Percentiles rank a stretch among this genome's conserved stretches.
These are phyloP conservation scores for Zygnema cylindricum DNA, from an alignment of 139 green algal genomes.

Conservation along the genomic window DNA sequence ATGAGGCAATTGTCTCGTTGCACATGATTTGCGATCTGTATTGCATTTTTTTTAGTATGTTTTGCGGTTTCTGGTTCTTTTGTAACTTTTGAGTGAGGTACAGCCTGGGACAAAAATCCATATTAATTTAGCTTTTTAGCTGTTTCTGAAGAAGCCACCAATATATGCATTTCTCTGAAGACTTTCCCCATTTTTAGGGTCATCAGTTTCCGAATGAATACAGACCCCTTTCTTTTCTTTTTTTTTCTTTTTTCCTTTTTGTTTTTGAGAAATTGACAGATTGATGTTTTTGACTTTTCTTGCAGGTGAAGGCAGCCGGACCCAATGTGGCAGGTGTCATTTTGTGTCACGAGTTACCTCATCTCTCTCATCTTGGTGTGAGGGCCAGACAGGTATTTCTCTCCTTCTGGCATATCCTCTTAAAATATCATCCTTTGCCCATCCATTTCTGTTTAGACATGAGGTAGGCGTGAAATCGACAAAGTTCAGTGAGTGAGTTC, in stretches of 20 bases:
- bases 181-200: neutral
- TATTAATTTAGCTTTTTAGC: too few species aligned
- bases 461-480: neutral
- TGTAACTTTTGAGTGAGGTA: too few species aligned
- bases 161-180: neutral
- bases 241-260: too few species aligned
- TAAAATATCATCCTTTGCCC: too few species aligned
- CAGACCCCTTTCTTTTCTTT: neutral
- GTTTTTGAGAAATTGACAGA: too few species aligned
- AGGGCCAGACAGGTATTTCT: slow-evolving; percentile 91
- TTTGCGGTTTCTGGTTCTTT: too few species aligned
- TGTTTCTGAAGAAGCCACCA: too few species aligned
- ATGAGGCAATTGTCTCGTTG: too few species aligned
- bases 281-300: too few species aligned
- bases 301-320: slow-evolving; percentile 68
- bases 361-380: slow-evolving; percentile 93
- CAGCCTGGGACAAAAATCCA: too few species aligned
- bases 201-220: slow-evolving; percentile 11
- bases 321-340: slow-evolving; percentile 78
- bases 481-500: neutral
- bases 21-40: too few species aligned
- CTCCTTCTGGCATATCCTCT: neutral
- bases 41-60: too few species aligned
- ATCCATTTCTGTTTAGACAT: neutral
- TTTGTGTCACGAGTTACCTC: slow-evolving; percentile 88